Evolutionary conservation across 1,139 yeast species (phyloP), one percentile per base, ranked within the genome.

Genomic region (Pichia kudriavzevii): DNA sequence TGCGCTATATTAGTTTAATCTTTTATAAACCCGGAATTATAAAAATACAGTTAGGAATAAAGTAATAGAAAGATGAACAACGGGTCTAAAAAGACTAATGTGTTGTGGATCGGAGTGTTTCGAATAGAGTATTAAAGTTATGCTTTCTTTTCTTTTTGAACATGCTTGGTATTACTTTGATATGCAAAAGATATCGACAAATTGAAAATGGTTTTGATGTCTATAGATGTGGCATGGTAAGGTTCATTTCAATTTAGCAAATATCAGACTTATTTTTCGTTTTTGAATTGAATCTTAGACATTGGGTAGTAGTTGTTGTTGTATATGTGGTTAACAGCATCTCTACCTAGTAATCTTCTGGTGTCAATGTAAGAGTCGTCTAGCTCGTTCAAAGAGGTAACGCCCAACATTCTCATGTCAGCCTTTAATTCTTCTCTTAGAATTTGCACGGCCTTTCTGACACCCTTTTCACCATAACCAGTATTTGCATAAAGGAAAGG

Each of bases 401-500:
- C 73, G 10, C 75, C 76, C 26, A 70, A 50, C 30, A 70, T 53
- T 40, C 69, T 61, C 74, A 70, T 67, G 38, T 65, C 63, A 41
- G 64, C 58, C 24, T 56, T 55, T 36, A 71, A 55, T 44, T 71
- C 77, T 30, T 59, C 63, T 37, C 66, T 66, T 49, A 71, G 53
- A 24, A 69, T 56, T 36, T 61, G 62, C 26, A 66, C 55, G 5
- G 68, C 64, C 38, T 62, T 59, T 35, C 54, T 56, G 9, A 69
- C 75, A 16, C 76, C 77, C 6, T 55, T 58, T 34, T 64, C 68
- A 7, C 77, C 77, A 43, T 70, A 70, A 3, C 68, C 64, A 7
- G 73, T 63, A 47, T 67, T 61, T n/a, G 69, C 66, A 43, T 63
- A 68, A 32, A 67, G 53, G 41, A 68, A 70, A 1, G 75, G 66